Conservation (phyloP, 257 asterid species). For the Solanum sparsipilum region DNA sequence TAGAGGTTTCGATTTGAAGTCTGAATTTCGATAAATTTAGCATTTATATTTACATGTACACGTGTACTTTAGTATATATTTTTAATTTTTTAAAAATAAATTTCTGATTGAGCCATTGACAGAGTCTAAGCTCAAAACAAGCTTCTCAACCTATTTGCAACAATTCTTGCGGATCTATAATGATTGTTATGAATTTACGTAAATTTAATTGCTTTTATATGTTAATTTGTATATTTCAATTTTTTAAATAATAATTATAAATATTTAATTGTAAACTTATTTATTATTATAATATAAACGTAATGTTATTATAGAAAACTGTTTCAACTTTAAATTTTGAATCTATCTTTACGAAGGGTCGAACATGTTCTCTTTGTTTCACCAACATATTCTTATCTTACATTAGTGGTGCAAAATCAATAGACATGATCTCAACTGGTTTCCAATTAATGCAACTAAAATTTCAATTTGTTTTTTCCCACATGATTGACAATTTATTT, state of each 20-base stretch:
- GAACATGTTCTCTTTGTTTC: not conserved
- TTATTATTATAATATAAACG: no score
- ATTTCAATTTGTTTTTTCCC: not conserved
- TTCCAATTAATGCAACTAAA: not conserved
- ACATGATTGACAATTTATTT: not conserved
- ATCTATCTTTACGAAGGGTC: fast-evolving
- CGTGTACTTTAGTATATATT: no score
- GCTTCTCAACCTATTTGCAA: not conserved
- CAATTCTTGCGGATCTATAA: not conserved
- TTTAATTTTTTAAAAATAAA: no score
- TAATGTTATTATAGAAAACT: no score
- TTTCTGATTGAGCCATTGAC: not conserved
- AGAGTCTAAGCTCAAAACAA: not conserved
- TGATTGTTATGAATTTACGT: not conserved
- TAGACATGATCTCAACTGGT: not conserved
- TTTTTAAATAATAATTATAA: no score
- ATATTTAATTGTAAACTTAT: no score
- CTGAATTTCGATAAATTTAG: no score
- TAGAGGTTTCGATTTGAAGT: no score
- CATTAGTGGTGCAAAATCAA: not conserved
- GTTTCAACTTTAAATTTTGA: no score
- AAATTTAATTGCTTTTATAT: not conserved
- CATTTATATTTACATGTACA: no score
- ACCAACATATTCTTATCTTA: not conserved
- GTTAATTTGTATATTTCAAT: no score